Evolutionary conservation across 495 filamentous ascomycete genomes (phyloP), one percentile per base, ranked within the genome.

Genomic region (Xylaria telfairii): DNA sequence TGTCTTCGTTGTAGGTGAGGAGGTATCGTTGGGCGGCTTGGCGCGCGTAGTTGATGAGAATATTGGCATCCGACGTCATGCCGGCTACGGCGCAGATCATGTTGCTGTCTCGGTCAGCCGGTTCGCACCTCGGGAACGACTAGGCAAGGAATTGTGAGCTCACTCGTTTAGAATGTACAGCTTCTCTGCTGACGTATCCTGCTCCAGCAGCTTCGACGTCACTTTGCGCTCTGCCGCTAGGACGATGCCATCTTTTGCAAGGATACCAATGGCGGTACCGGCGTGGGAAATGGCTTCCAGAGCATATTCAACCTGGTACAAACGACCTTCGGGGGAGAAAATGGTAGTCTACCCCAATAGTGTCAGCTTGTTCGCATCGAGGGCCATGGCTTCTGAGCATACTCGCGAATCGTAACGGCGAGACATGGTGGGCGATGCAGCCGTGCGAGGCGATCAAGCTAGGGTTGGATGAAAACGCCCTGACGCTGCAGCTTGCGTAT

Each of bases 1-100:
- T 99, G 78, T 99, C 96, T 90, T 97, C 93, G 87, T 97, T 97
- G 89, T 98, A 99, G 71, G 96, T 99, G 68, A 96, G 90, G 79
- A 99, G 96, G 83, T 98, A 98, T 72, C 90, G 90, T 84, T 99
- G 96, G 69, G 96, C 96, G 77, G 91, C 91, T 89, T 97, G 93
- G 72, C 96, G 94, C 82, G 96, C 96, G 84, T 93, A 97, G 88
- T 98, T 98, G 91, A 99, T 98, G 75, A 99, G 92, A 83, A 99
- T 99, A 86, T 99, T 99, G 74, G 96, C 96, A 81, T 99, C 96
- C 79, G 96, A 95, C 60, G 94, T 98, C 96, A 98, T 98, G 84
- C 96, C 96, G 73, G 96, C 96, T 67, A 99, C 96, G 67, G 96
- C 96, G 85, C 95, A 98, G 81, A 99, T 98, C 96, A 98, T 98